Conservation (phyloP, 2,329 filamentous ascomycete genomes). For the Biscogniauxia sp. region DNA sequence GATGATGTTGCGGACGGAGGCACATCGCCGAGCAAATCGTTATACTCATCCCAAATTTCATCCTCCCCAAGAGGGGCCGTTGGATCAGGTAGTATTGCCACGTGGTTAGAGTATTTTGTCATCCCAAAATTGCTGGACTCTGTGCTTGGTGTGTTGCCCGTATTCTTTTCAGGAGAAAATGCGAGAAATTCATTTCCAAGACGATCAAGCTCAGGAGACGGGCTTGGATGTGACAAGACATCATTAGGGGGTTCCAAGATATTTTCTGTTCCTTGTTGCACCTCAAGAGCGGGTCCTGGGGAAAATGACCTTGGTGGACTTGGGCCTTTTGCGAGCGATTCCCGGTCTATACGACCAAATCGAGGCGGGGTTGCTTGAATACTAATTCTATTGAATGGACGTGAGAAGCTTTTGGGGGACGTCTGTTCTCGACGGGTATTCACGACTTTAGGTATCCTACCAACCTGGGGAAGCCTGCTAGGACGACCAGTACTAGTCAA, state of each 20-base stretch:
- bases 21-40: constrained; percentile 75
- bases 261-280: constrained; percentile 34
- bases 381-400: constrained; percentile 68
- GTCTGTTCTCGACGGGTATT: constrained; percentile 64
- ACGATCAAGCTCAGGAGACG: constrained; percentile 32
- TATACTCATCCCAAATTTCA: constrained; percentile 92
- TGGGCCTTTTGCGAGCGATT: constrained; percentile 49
- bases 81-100: constrained; percentile 62
- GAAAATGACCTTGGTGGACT: constrained; percentile 42
- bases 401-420: constrained; percentile 78
- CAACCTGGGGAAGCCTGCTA: constrained; percentile 75
- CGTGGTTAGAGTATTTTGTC: constrained; percentile 59
- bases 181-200: constrained; percentile 63
- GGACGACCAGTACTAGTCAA: constrained; percentile 36
- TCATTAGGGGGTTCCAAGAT: constrained; percentile 30
- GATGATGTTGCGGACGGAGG: constrained; percentile 56
- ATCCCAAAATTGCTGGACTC: constrained; percentile 68
- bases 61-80: constrained; percentile 69
- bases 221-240: constrained; percentile 29
- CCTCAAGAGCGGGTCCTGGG: constrained; percentile 38
- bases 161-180: constrained; percentile 72
- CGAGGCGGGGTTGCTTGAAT: constrained; percentile 36
- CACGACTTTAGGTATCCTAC: constrained; percentile 80
- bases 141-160: constrained; percentile 54
- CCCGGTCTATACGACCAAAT: constrained; percentile 31